phyloP scores from a whole-genome alignment of 805 yeast genomes.

The Citeromyces matritensis region DNA sequence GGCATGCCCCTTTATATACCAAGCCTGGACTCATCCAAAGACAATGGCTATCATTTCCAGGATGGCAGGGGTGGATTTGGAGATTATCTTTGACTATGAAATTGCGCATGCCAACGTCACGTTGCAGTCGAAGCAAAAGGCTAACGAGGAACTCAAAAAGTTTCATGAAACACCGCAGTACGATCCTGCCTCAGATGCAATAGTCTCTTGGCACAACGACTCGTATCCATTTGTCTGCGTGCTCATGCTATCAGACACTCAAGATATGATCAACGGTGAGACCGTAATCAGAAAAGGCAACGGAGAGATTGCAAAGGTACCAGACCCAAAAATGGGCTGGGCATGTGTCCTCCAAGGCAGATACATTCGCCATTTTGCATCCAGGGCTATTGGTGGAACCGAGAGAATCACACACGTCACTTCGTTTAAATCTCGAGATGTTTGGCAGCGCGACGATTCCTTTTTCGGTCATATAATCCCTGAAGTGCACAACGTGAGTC shows the following conservation, averaged over 20 bases:
- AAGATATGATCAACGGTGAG: slow-evolving; percentile 46
- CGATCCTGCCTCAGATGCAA: slow-evolving; percentile 28
- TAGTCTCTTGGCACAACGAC: slow-evolving; percentile 49
- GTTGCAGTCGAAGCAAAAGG: slow-evolving; percentile 18
- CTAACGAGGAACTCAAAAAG: slow-evolving; percentile 17
- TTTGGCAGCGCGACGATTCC: slow-evolving; percentile 18
- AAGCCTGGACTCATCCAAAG: slow-evolving; percentile 45
- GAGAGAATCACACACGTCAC: slow-evolving; percentile 27
- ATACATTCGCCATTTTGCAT: slow-evolving; percentile 27
- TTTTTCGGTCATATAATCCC: slow-evolving; percentile 25
- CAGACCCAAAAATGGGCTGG: slow-evolving; percentile 30
- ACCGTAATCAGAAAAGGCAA: slow-evolving; percentile 33
- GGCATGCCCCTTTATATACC: slow-evolving; percentile 30
- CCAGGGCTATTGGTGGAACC: slow-evolving; percentile 19
- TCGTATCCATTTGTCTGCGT: slow-evolving; percentile 54
- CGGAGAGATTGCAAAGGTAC: slow-evolving; percentile 14
- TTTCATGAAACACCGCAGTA: slow-evolving; percentile 7
- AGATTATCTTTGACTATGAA: slow-evolving; percentile 40
- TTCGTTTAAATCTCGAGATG: slow-evolving; percentile 23
- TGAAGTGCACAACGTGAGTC: slow-evolving; percentile 16
- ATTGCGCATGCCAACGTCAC: slow-evolving; percentile 36
- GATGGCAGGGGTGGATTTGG: slow-evolving; percentile 44
- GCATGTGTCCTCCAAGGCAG: slow-evolving; percentile 35
- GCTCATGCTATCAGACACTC: slow-evolving; percentile 45
- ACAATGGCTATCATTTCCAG: slow-evolving; percentile 33